phyloP scores from a whole-genome alignment of 805 yeast genomes.

The Suhomyces vadensis region DNA sequence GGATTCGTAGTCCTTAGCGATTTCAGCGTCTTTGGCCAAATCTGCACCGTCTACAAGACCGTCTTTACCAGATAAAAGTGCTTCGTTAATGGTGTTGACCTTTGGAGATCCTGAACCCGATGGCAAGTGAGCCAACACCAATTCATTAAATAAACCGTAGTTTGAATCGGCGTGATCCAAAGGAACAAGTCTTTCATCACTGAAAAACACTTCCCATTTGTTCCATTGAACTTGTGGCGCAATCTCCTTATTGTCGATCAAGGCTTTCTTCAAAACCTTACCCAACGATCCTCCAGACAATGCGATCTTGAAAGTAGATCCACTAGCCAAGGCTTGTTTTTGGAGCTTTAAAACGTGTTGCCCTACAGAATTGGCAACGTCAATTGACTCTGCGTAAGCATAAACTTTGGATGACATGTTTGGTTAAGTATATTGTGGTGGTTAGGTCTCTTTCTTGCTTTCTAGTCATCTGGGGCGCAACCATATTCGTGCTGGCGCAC shows the following conservation, averaged over 20 bases:
- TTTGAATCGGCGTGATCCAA: slow-evolving; percentile 81
- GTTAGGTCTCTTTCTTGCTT: too few relatives aligned
- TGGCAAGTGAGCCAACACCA: slow-evolving; percentile 53
- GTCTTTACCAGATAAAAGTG: slow-evolving; percentile 53
- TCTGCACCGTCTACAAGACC: slow-evolving; percentile 48
- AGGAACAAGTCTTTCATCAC: slow-evolving; percentile 90
- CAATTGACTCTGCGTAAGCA: slow-evolving; percentile 53
- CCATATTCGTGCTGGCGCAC: not conserved
- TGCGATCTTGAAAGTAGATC: slow-evolving; percentile 64
- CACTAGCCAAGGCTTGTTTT: slow-evolving; percentile 52
- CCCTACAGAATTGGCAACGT: slow-evolving; percentile 69
- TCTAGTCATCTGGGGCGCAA: not conserved
- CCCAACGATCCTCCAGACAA: slow-evolving; percentile 91
- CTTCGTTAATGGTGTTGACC: slow-evolving; percentile 65
- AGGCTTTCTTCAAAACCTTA: slow-evolving; percentile 64
- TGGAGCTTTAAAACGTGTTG: slow-evolving; percentile 61
- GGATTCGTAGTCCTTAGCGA: slow-evolving; percentile 64
- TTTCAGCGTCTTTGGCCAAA: slow-evolving; percentile 43
- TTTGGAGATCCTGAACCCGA: slow-evolving; percentile 51
- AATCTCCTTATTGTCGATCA: slow-evolving; percentile 56
- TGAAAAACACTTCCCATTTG: slow-evolving; percentile 79
- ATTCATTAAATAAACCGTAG: slow-evolving; percentile 71
- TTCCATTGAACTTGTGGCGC: slow-evolving; percentile 57
- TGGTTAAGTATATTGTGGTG: too few relatives aligned
- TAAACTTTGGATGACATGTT: slow-evolving; percentile 41